phyloP scores from a whole-genome alignment of 2,329 filamentous ascomycete genomes.

The Cercospora beticola region DNA sequence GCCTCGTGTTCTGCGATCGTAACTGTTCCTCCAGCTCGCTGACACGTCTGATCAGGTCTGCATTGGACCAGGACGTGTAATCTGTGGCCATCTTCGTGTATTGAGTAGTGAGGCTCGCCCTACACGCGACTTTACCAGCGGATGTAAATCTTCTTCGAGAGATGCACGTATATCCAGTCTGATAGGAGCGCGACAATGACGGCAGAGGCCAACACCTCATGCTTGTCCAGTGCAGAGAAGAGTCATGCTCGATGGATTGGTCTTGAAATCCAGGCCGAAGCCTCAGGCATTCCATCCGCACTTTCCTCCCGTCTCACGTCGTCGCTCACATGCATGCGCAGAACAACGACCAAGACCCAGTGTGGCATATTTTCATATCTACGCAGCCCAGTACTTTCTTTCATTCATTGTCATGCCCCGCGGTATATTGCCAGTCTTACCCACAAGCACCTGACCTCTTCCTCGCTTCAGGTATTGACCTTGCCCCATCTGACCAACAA shows the following conservation, averaged over 20 bases:
- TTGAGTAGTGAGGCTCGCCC: not conserved
- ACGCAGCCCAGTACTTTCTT: conserved; percentile 31
- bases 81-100: conserved; percentile 31
- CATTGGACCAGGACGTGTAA: conserved; percentile 68
- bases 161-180: not conserved
- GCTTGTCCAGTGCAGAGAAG: conserved; percentile 4
- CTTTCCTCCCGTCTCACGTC: not conserved
- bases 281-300: not conserved
- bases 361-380: not conserved
- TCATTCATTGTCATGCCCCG: conserved; percentile 36
- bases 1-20: conserved; percentile 46
- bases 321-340: no score
- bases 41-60: conserved; percentile 67
- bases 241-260: conserved; percentile 5
- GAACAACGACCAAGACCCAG: not conserved
- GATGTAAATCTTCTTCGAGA: not conserved
- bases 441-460: conserved; percentile 35
- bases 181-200: not conserved
- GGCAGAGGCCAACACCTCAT: conserved; percentile 9
- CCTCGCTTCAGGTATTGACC: conserved; percentile 42
- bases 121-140: not conserved
- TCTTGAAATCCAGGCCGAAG: not conserved
- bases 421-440: conserved; percentile 34
- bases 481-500: conserved; percentile 39
- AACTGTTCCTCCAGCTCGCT: conserved; percentile 66